Percentiles rank a stretch among this genome's conserved stretches.
phyloP scores from a whole-genome alignment of 768 basidiomycete genomes.

The Kwoniella sp. region DNA sequence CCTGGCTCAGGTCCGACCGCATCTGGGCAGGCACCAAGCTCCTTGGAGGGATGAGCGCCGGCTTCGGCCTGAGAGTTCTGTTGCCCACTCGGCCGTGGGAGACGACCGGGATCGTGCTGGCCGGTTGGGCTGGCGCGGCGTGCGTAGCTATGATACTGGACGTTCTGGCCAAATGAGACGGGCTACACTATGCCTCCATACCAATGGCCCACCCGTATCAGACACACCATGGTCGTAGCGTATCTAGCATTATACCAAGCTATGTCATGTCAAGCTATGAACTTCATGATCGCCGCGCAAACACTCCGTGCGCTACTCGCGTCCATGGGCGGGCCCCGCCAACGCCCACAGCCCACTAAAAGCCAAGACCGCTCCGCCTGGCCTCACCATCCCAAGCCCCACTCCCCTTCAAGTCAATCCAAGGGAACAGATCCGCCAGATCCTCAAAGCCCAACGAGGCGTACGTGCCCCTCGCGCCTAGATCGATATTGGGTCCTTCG shows the following conservation, averaged over 20 bases:
- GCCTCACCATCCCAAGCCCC: slow-evolving; percentile 32
- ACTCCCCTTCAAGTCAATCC: slow-evolving; percentile 39
- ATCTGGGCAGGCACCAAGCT: slow-evolving; percentile 44
- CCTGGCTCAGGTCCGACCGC: slow-evolving; percentile 12
- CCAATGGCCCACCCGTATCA: too few relatives aligned
- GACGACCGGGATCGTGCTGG: slow-evolving; percentile 41
- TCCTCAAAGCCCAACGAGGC: slow-evolving; percentile 44
- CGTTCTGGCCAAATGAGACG: too few relatives aligned
- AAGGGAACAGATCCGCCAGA: slow-evolving; percentile 32
- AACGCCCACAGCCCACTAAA: too few relatives aligned
- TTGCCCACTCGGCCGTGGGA: slow-evolving; percentile 45
- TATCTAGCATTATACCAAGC: too few relatives aligned
- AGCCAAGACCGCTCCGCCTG: slow-evolving; percentile 20
- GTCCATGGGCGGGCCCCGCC: background rate
- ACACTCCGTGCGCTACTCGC: too few relatives aligned
- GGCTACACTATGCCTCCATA: too few relatives aligned
- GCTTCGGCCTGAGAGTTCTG: slow-evolving; percentile 45
- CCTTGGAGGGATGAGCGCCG: slow-evolving; percentile 48
- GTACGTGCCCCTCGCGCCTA: slow-evolving; percentile 47
- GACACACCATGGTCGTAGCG: too few relatives aligned
- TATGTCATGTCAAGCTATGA: too few relatives aligned
- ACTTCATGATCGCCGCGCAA: too few relatives aligned
- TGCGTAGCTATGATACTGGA: slow-evolving; percentile 5
- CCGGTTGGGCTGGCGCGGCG: slow-evolving; percentile 37
- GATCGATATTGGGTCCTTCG: slow-evolving; percentile 33